A percentile compares a stretch with the other conserved stretches of the same genome.
Conservation (phyloP, 495 filamentous ascomycete genomes). For the Talaromyces borbonicus region DNA sequence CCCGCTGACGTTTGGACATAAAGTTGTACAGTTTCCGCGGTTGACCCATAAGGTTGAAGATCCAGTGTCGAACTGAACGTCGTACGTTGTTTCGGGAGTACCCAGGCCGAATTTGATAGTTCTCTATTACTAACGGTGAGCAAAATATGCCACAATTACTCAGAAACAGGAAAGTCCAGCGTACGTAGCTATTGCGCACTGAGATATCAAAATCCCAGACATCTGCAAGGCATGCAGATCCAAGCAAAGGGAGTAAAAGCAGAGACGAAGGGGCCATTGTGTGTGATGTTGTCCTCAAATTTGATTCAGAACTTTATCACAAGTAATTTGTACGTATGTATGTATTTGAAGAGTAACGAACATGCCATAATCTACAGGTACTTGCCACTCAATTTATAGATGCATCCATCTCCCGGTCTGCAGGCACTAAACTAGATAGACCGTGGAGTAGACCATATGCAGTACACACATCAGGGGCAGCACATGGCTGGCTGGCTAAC, state of each 20-base stretch:
- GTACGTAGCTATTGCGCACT: background rate
- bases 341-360: no score
- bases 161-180: background rate
- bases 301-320: no score
- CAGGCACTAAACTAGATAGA: no score
- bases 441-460: no score
- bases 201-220: conserved; percentile 1
- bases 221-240: background rate
- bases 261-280: background rate
- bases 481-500: no score
- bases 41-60: background rate
- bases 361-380: no score
- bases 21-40: background rate
- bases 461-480: no score
- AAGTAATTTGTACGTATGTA: no score
- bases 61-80: background rate
- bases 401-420: no score
- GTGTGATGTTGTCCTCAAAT: no score
- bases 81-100: background rate
- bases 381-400: no score
- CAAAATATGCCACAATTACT: background rate
- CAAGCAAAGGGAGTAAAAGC: background rate
- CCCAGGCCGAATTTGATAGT: background rate
- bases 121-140: background rate
- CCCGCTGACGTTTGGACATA: background rate